A percentile compares a stretch with the other conserved stretches of the same genome.
Evolutionary conservation across 2,329 filamentous ascomycete genomes (phyloP).

Genomic region (Diaporthe longicolla): DNA sequence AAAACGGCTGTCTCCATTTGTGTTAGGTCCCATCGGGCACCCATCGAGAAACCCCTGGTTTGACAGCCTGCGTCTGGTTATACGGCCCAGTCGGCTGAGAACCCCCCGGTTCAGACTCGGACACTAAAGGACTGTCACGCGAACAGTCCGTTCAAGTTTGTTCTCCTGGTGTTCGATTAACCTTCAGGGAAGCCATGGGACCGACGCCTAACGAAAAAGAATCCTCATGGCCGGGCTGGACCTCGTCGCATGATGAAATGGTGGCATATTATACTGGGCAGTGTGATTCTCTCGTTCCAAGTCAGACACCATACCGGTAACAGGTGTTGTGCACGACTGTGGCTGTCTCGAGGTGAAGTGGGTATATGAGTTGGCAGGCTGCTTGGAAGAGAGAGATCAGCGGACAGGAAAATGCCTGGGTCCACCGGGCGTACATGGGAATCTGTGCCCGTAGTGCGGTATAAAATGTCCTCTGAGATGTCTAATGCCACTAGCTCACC

Average conservation of each 20-base stretch:
- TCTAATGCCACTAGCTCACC: not conserved
- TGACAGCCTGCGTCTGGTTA: not conserved
- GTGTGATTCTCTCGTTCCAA: not conserved
- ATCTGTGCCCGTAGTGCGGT: not conserved
- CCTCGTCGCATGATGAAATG: not conserved
- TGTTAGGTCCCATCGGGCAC: not conserved
- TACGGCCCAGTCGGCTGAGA: not conserved
- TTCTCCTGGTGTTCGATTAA: not conserved
- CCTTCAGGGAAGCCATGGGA: no score
- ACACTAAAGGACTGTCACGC: not conserved
- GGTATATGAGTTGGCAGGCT: not conserved
- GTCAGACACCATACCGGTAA: not conserved
- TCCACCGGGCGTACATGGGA: not conserved
- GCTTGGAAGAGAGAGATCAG: not conserved
- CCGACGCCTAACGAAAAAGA: not conserved
- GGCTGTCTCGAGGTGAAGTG: not conserved
- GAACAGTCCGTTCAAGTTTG: not conserved
- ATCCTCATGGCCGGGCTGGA: not conserved
- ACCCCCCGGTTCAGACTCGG: not conserved
- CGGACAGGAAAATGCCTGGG: not conserved
- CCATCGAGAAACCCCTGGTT: not conserved
- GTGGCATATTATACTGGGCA: not conserved
- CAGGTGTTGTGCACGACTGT: not conserved
- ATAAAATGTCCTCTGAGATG: not conserved
- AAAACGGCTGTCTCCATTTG: not conserved